Evolutionary conservation across 2,329 filamentous ascomycete genomes (phyloP).

Genomic region (Nemania serpens): DNA sequence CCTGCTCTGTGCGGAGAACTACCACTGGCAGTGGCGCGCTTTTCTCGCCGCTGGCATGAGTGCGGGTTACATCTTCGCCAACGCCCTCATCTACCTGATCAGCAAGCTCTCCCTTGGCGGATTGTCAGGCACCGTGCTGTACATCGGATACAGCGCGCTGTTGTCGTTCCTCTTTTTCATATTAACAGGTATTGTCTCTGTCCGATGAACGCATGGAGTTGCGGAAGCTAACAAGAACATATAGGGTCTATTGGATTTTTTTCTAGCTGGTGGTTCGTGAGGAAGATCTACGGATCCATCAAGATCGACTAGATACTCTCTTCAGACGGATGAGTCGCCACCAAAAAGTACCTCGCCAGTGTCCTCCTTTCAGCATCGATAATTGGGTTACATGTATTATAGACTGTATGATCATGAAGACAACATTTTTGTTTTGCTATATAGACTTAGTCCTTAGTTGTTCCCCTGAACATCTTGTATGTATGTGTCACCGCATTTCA

Average conservation of each 20-base stretch:
- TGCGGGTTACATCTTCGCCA: constrained; percentile 88
- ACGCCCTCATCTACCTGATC: constrained; percentile 88
- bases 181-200: constrained; percentile 76
- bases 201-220: neutral
- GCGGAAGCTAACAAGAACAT: constrained; percentile 17
- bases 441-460: neutral
- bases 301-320: constrained; percentile 77
- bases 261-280: constrained; percentile 90
- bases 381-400: constrained; percentile 29
- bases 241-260: constrained; percentile 94
- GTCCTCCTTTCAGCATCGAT: constrained; percentile 1
- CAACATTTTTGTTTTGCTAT: neutral
- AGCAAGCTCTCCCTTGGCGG: constrained; percentile 86
- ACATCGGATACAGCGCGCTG: constrained; percentile 88
- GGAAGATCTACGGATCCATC: constrained; percentile 95
- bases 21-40: constrained; percentile 97
- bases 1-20: constrained; percentile 93
- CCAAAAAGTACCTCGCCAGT: neutral
- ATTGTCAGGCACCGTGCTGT: constrained; percentile 84
- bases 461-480: neutral
- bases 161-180: constrained; percentile 93
- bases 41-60: constrained; percentile 92
- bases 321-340: neutral
- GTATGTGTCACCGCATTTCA: neutral
- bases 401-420: constrained; percentile 28